phyloP scores from a whole-genome alignment of 1,284 basidiomycete genomes.

The Marasmius sp. region DNA sequence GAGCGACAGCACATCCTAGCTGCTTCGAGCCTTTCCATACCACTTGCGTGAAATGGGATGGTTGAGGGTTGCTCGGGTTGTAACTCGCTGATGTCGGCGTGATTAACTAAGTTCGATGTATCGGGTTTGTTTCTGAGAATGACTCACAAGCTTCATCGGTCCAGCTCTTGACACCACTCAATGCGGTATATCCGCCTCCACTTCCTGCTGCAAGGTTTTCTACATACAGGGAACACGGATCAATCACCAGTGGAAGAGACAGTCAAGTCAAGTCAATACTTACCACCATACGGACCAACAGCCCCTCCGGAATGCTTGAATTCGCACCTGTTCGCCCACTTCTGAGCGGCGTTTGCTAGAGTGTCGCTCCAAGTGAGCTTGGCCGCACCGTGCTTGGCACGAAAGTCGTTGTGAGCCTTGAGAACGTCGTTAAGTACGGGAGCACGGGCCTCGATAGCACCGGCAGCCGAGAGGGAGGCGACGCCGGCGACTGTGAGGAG shows the following conservation, averaged over 20 bases:
- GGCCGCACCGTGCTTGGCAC: constrained; percentile 42
- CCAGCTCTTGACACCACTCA: constrained; percentile 41
- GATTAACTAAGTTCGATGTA: neutral
- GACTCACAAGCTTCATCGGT: constrained; percentile 38
- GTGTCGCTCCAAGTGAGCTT: constrained; percentile 42
- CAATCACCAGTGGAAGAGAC: neutral
- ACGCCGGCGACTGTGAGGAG: too few species aligned
- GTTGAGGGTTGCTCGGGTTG: constrained; percentile 37
- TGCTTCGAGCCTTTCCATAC: constrained; percentile 50
- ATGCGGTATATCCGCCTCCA: constrained; percentile 36
- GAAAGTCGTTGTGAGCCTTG: constrained; percentile 41
- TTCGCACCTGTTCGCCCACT: constrained; percentile 45
- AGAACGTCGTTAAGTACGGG: constrained; percentile 28
- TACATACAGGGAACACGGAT: constrained; percentile 13
- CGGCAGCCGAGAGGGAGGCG: too few species aligned
- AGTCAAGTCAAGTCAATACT: constrained; percentile 4
- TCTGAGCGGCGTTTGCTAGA: constrained; percentile 40
- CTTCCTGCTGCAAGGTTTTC: constrained; percentile 52
- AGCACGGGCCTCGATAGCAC: too few species aligned
- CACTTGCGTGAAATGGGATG: constrained; percentile 52
- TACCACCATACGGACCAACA: constrained; percentile 46
- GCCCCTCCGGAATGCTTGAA: constrained; percentile 46
- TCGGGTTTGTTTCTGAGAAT: neutral
- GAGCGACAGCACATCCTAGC: constrained; percentile 43
- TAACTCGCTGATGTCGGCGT: constrained; percentile 32